Evolutionary conservation across 345 rosid species (phyloP), one percentile per base, ranked within the genome.

Genomic region (Bruguiera sexangula): DNA sequence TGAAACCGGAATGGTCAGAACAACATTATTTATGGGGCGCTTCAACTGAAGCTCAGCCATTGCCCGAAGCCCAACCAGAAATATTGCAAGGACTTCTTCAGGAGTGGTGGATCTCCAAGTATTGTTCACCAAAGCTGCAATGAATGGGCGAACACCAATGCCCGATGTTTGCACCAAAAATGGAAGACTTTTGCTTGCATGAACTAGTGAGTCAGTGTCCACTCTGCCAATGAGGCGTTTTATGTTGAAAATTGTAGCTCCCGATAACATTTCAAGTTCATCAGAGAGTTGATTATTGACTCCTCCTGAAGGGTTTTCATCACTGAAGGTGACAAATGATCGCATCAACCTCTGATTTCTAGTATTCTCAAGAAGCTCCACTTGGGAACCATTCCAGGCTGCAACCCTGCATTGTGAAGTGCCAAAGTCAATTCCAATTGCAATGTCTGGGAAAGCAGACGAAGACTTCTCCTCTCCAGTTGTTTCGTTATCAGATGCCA

Each of bases 71-170:
- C 91, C 97, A 65, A 91, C 85, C 73, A 91, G 72, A 61, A 80
- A 88, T 62, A 93, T 85, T 15, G 96, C 96, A 9, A 93, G 89
- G 27, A 83, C 98, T 82, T 91, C 98, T 75, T 91, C 98, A 0
- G 97, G 95, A 59, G 96, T 85, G 7, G 91, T 89, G 31, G 91
- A 88, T 75, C 95, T 87, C 97, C 98, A 93, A 53, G 85, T 85
- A 61, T 89, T 88, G 77, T 87, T 87, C 66, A 89, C 97, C 64
- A 91, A 72, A 6, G 93, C 91, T 1, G 98, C 95, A 11, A 91
- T 75, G 68, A 94, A 83, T 0, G 96, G 97, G 50, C 94, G 91
- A 67, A 84, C 93, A 46, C 98, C 98, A 37, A 88, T 87, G 62
- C 83, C 91, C 71, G 91, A 81, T 20, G 98, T 94, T 58, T 94